Evolutionary conservation across 169 alveolate genomes (phyloP).

Genomic region (Blepharisma undulans): DNA sequence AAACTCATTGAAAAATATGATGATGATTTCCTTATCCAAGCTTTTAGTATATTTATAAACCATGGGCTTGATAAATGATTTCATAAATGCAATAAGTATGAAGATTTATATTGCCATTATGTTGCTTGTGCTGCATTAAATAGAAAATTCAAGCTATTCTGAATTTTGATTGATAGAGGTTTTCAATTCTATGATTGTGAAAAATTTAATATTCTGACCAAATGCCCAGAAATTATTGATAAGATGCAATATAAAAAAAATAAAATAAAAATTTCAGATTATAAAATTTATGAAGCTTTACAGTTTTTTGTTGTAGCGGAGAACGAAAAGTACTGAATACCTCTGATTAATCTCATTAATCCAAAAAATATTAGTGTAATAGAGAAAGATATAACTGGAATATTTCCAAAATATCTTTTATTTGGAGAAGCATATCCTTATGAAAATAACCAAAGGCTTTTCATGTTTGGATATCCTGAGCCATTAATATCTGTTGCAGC

Average conservation of each 20-base stretch:
- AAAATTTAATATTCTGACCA: not conserved
- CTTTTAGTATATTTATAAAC: not conserved
- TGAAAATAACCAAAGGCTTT: too few species aligned
- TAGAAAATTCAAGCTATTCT: not conserved
- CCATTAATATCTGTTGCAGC: not conserved
- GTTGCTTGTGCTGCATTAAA: not conserved
- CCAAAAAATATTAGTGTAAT: not conserved
- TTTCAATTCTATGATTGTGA: not conserved
- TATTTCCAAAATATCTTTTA: too few species aligned
- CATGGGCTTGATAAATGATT: not conserved
- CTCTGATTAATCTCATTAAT: not conserved
- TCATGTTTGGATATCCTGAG: too few species aligned
- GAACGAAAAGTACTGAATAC: not conserved
- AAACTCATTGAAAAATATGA: not conserved
- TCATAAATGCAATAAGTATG: not conserved
- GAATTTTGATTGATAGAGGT: not conserved
- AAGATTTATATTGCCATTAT: not conserved
- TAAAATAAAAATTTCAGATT: not conserved
- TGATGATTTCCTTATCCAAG: not conserved
- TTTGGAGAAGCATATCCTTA: too few species aligned
- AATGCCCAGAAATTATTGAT: not conserved
- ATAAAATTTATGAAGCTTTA: not conserved
- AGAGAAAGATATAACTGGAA: too few species aligned
- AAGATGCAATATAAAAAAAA: too few species aligned
- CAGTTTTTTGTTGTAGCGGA: not conserved